These are phyloP conservation scores for Blastocystis sp. DNA, from an alignment of 352 stramenopile genomes.

Conservation along the genomic window DNA sequence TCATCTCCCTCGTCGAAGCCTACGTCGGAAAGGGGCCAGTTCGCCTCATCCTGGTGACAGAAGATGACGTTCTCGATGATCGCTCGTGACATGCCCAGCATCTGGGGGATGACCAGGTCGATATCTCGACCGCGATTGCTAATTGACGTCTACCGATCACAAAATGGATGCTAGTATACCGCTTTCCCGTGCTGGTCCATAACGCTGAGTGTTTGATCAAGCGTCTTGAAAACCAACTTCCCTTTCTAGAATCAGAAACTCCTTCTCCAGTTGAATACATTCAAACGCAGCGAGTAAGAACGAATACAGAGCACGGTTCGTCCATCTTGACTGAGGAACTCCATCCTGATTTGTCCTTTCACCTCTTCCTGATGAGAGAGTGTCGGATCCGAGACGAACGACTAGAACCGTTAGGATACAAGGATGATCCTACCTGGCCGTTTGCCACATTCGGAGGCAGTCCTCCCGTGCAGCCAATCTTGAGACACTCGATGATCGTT, in stretches of 20 bases:
- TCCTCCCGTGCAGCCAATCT: slow-evolving; percentile 84
- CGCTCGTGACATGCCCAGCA: slow-evolving; percentile 87
- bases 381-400: slow-evolving; percentile 66
- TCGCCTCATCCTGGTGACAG: slow-evolving; percentile 92
- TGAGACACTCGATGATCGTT: slow-evolving; percentile 98
- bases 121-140: slow-evolving; percentile 63
- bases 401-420: slow-evolving; percentile 86
- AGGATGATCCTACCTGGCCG: slow-evolving; percentile 66
- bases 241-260: slow-evolving; percentile 23
- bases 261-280: not conserved
- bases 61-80: slow-evolving; percentile 98
- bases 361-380: slow-evolving; percentile 62
- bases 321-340: slow-evolving; percentile 48
- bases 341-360: slow-evolving; percentile 78
- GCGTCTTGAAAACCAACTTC: slow-evolving; percentile 75
- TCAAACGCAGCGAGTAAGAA: slow-evolving; percentile 12
- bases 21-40: slow-evolving; percentile 80
- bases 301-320: not conserved
- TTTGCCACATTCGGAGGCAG: slow-evolving; percentile 71
- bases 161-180: slow-evolving; percentile 60
- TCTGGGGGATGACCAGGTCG: slow-evolving; percentile 64
- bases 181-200: slow-evolving; percentile 70
- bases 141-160: slow-evolving; percentile 57
- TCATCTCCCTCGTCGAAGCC: not conserved
- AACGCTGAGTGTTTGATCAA: slow-evolving; percentile 68